Evolutionary conservation across 352 stramenopile genomes (phyloP).

Genomic region (Peronospora destructor): DNA sequence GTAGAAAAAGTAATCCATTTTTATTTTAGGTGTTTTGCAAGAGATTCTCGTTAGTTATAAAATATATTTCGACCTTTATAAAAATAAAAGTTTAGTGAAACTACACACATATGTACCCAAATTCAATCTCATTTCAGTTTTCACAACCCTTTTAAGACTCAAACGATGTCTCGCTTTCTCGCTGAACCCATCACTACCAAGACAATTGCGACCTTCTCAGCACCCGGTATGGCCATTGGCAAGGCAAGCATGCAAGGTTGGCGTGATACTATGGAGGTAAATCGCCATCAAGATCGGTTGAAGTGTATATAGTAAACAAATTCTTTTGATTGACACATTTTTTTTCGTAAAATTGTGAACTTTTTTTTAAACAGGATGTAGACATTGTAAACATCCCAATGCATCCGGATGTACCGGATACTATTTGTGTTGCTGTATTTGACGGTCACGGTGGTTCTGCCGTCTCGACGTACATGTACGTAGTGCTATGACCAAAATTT

Average conservation of each 20-base stretch:
- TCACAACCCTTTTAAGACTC: too few species aligned
- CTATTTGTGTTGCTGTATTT: slow-evolving; percentile 71
- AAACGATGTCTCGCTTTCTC: slow-evolving; percentile 76
- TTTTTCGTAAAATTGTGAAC: slow-evolving; percentile 7
- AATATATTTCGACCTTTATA: too few species aligned
- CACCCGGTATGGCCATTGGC: slow-evolving; percentile 50
- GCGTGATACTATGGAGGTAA: slow-evolving; percentile 81
- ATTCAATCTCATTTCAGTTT: too few species aligned
- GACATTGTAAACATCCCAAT: slow-evolving; percentile 70
- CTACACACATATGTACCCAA: too few species aligned
- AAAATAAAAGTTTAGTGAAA: too few species aligned
- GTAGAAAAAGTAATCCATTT: too few species aligned
- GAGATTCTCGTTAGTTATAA: too few species aligned
- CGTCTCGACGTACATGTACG: slow-evolving; percentile 68
- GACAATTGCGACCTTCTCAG: slow-evolving; percentile 38
- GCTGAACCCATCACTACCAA: slow-evolving; percentile 76
- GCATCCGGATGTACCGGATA: slow-evolving; percentile 45
- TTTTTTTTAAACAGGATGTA: slow-evolving; percentile 40
- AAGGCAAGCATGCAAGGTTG: slow-evolving; percentile 79
- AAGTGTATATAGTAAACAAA: not conserved
- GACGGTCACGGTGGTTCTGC: slow-evolving; percentile 71
- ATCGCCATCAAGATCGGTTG: not conserved
- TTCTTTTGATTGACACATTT: not conserved
- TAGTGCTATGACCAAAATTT: not conserved
- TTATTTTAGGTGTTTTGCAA: too few species aligned